These are phyloP conservation scores for Paramecium sonneborni DNA, from an alignment of 73 alveolate species.

Conservation along the genomic window DNA sequence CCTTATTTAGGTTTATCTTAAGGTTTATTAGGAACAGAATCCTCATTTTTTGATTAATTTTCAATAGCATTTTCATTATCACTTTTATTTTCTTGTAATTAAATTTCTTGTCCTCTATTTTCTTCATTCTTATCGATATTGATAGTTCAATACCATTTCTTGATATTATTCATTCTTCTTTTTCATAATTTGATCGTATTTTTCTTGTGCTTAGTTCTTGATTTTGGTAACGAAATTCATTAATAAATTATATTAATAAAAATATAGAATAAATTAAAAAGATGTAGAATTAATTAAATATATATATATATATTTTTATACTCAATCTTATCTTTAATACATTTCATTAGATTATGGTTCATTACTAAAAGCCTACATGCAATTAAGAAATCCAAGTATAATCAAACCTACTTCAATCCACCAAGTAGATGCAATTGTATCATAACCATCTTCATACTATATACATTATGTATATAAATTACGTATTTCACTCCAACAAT, in stretches of 20 bases:
- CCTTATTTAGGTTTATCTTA: background rate
- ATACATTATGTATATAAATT: background rate
- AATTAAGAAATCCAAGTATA: background rate
- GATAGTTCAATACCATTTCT: slow-evolving; percentile 23
- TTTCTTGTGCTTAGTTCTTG: background rate
- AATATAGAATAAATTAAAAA: too few species aligned
- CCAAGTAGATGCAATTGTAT: background rate
- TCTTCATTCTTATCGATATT: slow-evolving; percentile 10
- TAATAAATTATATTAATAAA: background rate
- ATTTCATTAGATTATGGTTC: background rate
- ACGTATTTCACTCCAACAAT: background rate
- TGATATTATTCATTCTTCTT: background rate
- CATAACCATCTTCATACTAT: background rate
- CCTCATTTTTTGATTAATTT: background rate
- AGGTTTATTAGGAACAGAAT: background rate
- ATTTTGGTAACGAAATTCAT: background rate
- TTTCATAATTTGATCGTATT: too few species aligned
- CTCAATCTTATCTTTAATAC: background rate
- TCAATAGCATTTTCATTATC: background rate
- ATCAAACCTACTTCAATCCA: background rate
- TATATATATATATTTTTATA: too few species aligned
- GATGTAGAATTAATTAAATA: too few species aligned
- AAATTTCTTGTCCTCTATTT: background rate
- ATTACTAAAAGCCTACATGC: background rate
- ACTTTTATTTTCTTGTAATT: background rate